Base-by-base conservation (phyloP, 345 rosid species). In the Aquilaria sinensis region DNA sequence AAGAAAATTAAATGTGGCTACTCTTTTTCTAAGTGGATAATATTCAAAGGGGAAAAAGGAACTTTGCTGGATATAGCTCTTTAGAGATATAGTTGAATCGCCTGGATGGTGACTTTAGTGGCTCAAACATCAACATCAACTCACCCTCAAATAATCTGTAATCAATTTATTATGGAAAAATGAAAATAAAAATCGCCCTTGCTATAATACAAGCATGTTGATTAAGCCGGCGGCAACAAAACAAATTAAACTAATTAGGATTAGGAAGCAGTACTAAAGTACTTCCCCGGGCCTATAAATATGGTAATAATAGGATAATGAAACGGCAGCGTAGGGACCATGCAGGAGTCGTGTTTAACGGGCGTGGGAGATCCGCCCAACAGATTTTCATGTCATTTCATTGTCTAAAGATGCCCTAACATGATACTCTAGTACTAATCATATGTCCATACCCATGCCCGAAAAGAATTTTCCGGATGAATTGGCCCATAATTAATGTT, bases 101-200 rank as follows among this genome's bases (percentile, higher is more conserved):
- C 81, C 81, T 81, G 80, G 84, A 84, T 73, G 31, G 64, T 41
- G 85, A 81, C 89, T 62, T 70, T 51, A 73, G 80, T 77, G 83
- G 61, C 74, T 66, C 67, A 71, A 57, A 67, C 60, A 60, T 72
- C 81, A 51, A 49, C 71, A 60, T 74, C 75, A 67, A 34, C 65
- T 69, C 57, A 46, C 30, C 34, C 53, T 15, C 43, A 0, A 37
- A 3, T 7, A 23, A 23, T 23, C 23, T 23, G 23, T 23, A 23
- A 23, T 23, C 23, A 23, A 23, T 23, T 23, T 23, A 23, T 23
- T 23, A 23, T 23, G 23, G 23, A 23, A 23, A 23, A 23, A 23
- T 23, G 23, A 23, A 23, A 23, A 23, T 23, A 23, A 23, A 23
- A 23, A 23, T 23, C 23, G 1, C 23, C 23, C 23, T 23, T 23